Evolutionary conservation across 768 basidiomycete species (phyloP).

Genomic region (Polyporus arcularius): DNA sequence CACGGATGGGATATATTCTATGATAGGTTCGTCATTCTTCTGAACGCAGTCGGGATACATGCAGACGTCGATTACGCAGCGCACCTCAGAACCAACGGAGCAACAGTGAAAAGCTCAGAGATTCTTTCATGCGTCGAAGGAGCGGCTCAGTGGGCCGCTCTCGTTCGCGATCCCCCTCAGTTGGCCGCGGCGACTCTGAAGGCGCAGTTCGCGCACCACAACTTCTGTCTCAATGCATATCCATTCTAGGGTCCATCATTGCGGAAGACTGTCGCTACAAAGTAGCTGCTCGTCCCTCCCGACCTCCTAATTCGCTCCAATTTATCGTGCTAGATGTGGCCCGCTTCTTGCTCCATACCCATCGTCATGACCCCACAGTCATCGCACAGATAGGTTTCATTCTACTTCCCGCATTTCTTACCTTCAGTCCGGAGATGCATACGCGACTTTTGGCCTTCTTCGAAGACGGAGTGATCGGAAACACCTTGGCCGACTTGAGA

Average conservation of each 20-base stretch:
- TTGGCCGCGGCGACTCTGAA: slow-evolving; percentile 11
- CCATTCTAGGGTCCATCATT: slow-evolving; percentile 62
- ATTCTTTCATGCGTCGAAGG: slow-evolving; percentile 16
- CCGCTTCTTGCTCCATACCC: slow-evolving; percentile 58
- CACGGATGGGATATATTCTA: slow-evolving; percentile 68
- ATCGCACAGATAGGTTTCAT: slow-evolving; percentile 65
- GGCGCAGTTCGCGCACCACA: slow-evolving; percentile 43
- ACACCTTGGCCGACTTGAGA: slow-evolving; percentile 50
- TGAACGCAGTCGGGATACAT: background rate
- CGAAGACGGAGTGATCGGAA: slow-evolving; percentile 58
- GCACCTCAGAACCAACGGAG: slow-evolving; percentile 10
- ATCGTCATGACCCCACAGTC: slow-evolving; percentile 51
- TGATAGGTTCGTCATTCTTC: slow-evolving; percentile 40
- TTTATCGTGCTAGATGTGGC: slow-evolving; percentile 71
- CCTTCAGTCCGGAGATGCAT: slow-evolving; percentile 66
- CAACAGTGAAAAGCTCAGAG: slow-evolving; percentile 15
- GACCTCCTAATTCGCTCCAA: slow-evolving; percentile 79
- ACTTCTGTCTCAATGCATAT: slow-evolving; percentile 60
- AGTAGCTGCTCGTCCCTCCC: slow-evolving; percentile 53
- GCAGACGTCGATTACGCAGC: background rate
- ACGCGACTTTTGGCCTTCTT: slow-evolving; percentile 67
- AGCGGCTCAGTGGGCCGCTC: slow-evolving; percentile 18
- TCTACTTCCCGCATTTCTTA: slow-evolving; percentile 72
- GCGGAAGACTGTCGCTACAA: slow-evolving; percentile 73
- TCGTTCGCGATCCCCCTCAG: slow-evolving; percentile 52